These are phyloP conservation scores for Lentinula raphanica DNA, from an alignment of 768 basidiomycete species.

Conservation along the genomic window DNA sequence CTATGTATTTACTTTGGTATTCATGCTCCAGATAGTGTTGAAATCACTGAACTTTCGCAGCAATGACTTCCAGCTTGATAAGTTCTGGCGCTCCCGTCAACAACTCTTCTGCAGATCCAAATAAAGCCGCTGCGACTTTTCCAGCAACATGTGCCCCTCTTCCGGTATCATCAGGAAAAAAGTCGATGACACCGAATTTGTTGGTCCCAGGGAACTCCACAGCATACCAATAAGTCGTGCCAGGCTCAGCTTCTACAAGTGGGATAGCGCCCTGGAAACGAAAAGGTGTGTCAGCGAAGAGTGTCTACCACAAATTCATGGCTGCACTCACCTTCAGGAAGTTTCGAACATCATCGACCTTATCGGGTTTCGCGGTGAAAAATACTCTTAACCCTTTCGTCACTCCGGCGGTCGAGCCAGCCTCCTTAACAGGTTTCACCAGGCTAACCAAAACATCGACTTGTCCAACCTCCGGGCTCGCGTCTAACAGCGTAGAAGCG, in stretches of 20 bases:
- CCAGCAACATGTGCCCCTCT: slow-evolving; percentile 28
- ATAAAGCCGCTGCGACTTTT: slow-evolving; percentile 28
- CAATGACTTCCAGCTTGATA: slow-evolving; percentile 27
- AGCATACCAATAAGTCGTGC: slow-evolving; percentile 34
- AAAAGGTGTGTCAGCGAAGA: slow-evolving; percentile 3
- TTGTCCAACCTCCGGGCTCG: slow-evolving; percentile 22
- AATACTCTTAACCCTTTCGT: slow-evolving; percentile 27
- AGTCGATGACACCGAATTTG: slow-evolving; percentile 33
- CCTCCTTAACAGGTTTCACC: slow-evolving; percentile 14
- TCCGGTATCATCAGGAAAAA: slow-evolving; percentile 28
- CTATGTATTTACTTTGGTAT: too few species aligned
- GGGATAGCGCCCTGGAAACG: slow-evolving; percentile 23
- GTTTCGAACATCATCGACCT: slow-evolving; percentile 27
- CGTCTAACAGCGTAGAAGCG: slow-evolving; percentile 22
- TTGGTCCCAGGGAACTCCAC: slow-evolving; percentile 30
- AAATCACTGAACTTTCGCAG: slow-evolving; percentile 23
- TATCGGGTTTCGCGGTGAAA: slow-evolving; percentile 30
- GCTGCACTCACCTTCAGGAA: slow-evolving; percentile 29
- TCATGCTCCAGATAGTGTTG: too few species aligned
- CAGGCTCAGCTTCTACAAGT: slow-evolving; percentile 28
- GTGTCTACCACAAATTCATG: not conserved
- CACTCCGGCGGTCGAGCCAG: slow-evolving; percentile 21
- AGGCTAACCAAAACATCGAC: slow-evolving; percentile 27
- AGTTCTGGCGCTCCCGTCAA: slow-evolving; percentile 26
- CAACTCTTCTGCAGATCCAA: slow-evolving; percentile 26